Base-by-base conservation (phyloP, 2,329 filamentous ascomycete species). In the Daldinia eschscholtzii region DNA sequence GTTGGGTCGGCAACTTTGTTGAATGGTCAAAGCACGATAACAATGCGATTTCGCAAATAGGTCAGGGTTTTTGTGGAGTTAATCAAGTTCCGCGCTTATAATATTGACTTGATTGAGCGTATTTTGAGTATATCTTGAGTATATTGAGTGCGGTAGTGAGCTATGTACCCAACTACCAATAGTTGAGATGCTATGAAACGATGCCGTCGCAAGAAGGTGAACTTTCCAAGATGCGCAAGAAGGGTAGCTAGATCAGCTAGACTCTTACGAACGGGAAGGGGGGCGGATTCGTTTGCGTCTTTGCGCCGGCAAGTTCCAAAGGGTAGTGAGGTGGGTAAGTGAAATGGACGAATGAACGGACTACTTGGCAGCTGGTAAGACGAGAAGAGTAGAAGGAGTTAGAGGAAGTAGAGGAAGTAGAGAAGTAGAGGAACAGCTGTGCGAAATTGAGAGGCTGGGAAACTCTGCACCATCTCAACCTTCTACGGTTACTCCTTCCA, bases 361-460 rank as follows among this genome's bases (percentile, higher is more conserved):
- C 9, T 35, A 62, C 39, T 55, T 13, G 41, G 53, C 18, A 12
- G 53, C 48, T 44, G 59, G 37, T 33, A 12, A 41, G 48, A 44
- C 35, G 35, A 20, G 35, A 61, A 46, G 20, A 33, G 60, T 26
- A 60, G 61, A 58, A n/a, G 41, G 39, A 23, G 15, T 18, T 18
- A 18, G 39, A 18, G 15, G 39, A 15, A 18, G 9, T 42, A n/a
- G 39, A n/a, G n/a, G 4, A 18, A 42, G 7, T 4, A 20, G 41
- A n/a, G 20, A 42, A 15, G 23, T 52, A 37, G 23, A 37, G 33
- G 13, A 42, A 59, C 39, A 59, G 60, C 42, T 52, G 33, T 62
- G 50, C 48, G 64, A 77, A 77, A 76, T 76, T 66, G 68, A 77
- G 75, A 76, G 75, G 75, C 67, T 76, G 75, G 75, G 73, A 71